phyloP scores from a whole-genome alignment of 768 basidiomycete genomes.

The Phaeolepiota aurea region DNA sequence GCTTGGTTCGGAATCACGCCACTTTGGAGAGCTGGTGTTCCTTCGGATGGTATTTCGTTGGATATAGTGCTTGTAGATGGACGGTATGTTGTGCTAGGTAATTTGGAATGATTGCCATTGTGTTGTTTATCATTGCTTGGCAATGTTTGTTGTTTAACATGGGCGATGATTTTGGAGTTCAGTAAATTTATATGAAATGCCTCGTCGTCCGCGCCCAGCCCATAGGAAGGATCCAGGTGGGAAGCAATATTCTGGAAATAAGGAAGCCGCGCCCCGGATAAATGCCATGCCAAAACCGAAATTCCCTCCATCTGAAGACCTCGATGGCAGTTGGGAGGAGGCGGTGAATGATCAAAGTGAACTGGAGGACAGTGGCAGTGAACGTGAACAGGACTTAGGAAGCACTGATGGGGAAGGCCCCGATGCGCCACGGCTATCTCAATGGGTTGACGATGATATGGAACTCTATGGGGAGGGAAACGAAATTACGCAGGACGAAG shows the following conservation, averaged over 20 bases:
- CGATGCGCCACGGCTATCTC: constrained; percentile 51
- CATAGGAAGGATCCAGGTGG: constrained; percentile 8
- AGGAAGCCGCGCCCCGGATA: neutral
- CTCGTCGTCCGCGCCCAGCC: constrained; percentile 17
- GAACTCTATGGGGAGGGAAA: constrained; percentile 26
- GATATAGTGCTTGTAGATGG: constrained; percentile 52
- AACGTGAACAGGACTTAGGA: constrained; percentile 5
- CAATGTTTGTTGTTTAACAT: neutral
- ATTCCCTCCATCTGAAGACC: neutral
- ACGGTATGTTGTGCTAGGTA: constrained; percentile 40
- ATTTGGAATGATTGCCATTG: neutral
- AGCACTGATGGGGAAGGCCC: constrained; percentile 25
- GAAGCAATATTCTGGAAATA: neutral
- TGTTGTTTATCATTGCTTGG: neutral
- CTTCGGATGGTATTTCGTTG: constrained; percentile 49
- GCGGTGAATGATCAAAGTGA: constrained; percentile 13
- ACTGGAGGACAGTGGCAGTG: constrained; percentile 17
- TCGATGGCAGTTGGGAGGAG: constrained; percentile 5
- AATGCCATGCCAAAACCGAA: too few relatives aligned
- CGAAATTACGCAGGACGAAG: constrained; percentile 19
- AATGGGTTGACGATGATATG: constrained; percentile 48
- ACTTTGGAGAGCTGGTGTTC: constrained; percentile 42
- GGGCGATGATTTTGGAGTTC: neutral
- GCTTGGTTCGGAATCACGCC: constrained; percentile 68
- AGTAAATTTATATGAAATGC: constrained; percentile 10